Evolutionary conservation across 805 yeast species (phyloP), one percentile per base, ranked within the genome.

Genomic region (Cyberlindnera lachancei): DNA sequence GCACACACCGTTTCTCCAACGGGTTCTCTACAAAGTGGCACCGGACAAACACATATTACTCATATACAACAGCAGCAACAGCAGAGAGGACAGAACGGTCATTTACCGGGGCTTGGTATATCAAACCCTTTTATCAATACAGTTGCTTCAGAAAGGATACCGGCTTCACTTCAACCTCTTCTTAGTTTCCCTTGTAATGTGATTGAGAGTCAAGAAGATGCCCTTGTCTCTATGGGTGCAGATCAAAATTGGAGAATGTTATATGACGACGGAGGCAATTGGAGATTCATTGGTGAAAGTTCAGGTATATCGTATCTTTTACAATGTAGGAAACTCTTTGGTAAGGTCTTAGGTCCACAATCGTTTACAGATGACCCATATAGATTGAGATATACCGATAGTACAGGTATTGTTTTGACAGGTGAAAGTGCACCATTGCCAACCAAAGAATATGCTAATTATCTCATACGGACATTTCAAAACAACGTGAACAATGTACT

Each of bases 261-360:
- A 11, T 45, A 47, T 38, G 68, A 63, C 35, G 50, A 47, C 7
- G 52, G 53, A 6, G 67, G 68, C 0, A 55, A 54, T 16, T 38
- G 56, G 13, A 41, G 66, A 16, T 64, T 61, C 34, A 38, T 64
- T 30, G 70, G 70, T 7, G 70, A 66, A 34, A 55, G 64, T 19
- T 60, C 64, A 17, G 62, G 67, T 1, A 49, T 62, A 9, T 60
- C 70, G 3, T 52, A 63, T 26, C 45, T 66, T 6, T 48, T 60
- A 21, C 70, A 66, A 38, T 53, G 63, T 4, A 45, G 69, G 9
- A 59, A 57, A 32, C 46, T 66, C 1, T 66, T 64, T 39, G 37
- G 42, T 18, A 49, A 43, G 13, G 42, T 46, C 3, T 32, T 59
- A 20, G 64, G 66, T 0, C 41, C 47, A 6, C 55, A 64, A 2